Base-by-base conservation (phyloP, 2,329 filamentous ascomycete genomes). In the Ilyonectria destructans region DNA sequence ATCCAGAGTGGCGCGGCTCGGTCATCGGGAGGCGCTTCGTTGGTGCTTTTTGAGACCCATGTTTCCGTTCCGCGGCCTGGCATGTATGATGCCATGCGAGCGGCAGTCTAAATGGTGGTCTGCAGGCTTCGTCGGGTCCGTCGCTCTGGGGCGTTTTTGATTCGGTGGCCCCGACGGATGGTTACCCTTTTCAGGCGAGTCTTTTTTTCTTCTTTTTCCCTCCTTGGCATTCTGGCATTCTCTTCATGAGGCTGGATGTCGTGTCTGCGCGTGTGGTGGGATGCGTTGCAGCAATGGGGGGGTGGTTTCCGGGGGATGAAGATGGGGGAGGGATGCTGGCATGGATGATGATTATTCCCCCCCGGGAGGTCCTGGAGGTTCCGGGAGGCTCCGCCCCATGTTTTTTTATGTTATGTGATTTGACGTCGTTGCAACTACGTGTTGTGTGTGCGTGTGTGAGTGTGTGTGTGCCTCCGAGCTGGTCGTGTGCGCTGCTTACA, bases 121-220 rank as follows among this genome's bases (percentile, higher is more conserved):
- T 56, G 62, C 49, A 56, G 51, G 29, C n/a, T 33, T 52, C 13
- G 17, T 29, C 10, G 29, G 71, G 65, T 58, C 62, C 55, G 66
- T 70, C 63, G 65, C 74, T 61, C 58, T 71, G 73, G 63, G 43
- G 35, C 12, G n/a, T 21, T 35, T 71, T 72, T 73, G 70, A 73
- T 75, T 75, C 69, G 74, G 65, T 45, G 60, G 40, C 21, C 55
- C 45, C 21, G 52, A 63, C 56, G 51, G 49, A 61, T 48, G 55
- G 63, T 55, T 69, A 62, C 70, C 67, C 59, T 68, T 71, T 43
- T 35, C 23, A 45, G 58, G 56, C 33, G 52, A 52, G 33, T 51
- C 26, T 29, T 51, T 51, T 51, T 59, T 19, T 52, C 17, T 12
- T 12, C 46, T 31, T 21, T 37, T 21, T 52, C 31, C 29, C 4